Evolutionary conservation across 495 filamentous ascomycete genomes (phyloP).

Genomic region (Lasiosphaeria ovina): DNA sequence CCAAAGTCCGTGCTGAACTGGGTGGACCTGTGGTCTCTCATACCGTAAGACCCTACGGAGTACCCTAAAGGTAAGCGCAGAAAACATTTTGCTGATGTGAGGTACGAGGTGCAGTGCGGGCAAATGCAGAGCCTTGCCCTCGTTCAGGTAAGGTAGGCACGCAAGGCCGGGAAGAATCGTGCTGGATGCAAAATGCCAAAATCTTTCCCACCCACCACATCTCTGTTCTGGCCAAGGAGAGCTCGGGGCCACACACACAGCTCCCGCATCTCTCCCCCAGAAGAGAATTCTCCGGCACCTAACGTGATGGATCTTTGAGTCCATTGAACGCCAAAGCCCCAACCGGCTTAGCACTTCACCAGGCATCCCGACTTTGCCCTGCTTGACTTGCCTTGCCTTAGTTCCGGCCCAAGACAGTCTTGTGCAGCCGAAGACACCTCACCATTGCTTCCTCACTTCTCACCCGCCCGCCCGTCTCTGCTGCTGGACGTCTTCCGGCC

Average conservation of each 20-base stretch:
- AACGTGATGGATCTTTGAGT: constrained; percentile 14
- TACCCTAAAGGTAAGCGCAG: no score
- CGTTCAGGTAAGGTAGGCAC: no score
- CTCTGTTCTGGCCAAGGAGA: not conserved
- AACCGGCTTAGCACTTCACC: constrained; percentile 14
- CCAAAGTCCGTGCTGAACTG: no score
- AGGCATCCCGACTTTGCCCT: constrained; percentile 6
- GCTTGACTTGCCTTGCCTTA: constrained; percentile 14
- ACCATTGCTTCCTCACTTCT: not conserved
- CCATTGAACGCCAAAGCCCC: constrained; percentile 17
- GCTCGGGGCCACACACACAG: constrained; percentile 11
- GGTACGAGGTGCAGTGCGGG: no score
- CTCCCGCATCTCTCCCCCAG: constrained; percentile 14
- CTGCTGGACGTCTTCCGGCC: constrained; percentile 1
- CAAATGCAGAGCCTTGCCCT: constrained; percentile 1
- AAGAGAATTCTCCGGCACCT: constrained; percentile 8
- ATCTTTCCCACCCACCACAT: constrained; percentile 19
- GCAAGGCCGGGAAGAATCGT: no score
- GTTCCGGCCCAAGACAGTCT: constrained; percentile 17
- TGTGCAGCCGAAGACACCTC: constrained; percentile 14
- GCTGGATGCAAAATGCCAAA: not conserved
- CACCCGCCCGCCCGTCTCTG: constrained; percentile 1
- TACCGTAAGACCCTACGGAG: no score
- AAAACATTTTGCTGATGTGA: no score
- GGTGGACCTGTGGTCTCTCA: no score